Base-by-base conservation (phyloP, 23 red algal genomes). In the Chondrus crispus region DNA sequence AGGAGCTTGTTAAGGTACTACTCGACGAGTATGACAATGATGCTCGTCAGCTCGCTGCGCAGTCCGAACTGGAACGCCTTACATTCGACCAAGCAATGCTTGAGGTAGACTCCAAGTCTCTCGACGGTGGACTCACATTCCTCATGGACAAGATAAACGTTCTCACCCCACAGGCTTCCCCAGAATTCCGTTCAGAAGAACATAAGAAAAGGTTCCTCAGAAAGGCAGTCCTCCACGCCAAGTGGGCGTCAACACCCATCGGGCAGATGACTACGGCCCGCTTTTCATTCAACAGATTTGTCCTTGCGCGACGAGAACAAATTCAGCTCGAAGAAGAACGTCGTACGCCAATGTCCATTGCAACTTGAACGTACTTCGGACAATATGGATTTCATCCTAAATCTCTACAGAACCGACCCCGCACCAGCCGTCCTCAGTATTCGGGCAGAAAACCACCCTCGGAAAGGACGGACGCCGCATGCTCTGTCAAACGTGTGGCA, bases 141-240 rank as follows among this genome's bases (percentile, higher is more conserved):
- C 24, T 60, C 0, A 47, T 82, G 1, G 54, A 82, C 9, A 1
- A 58, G 13, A 57, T 82, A 26, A 60, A 82, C 19, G 45, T 53
- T 8, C 49, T 58, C 30, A 19, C 46, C 28, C 77, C 77, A 37
- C 77, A 82, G 43, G 10, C 22, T 51, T 47, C 77, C 30, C 77
- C 45, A 24, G 13, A 60, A 11, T 82, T 82, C 41, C 49, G 77
- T 52, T 82, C 45, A 6, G 77, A 82, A 9, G 77, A 49, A 9
- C 45, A 82, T 60, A 82, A 60, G 77, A 82, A 33, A 28, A 26
- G 46, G 8, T 82, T 53, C 24, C 30, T 82, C 30, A n/a, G 77
- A 7, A 82, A 82, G 77, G 1, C 77, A 29, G 77, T 57, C 19
- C 64, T 71, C 64, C 16, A n/a, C 19, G 18, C 16, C 13, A 14